Conservation (phyloP, 176 grass and related monocot genomes). For the Stipa capillata region DNA sequence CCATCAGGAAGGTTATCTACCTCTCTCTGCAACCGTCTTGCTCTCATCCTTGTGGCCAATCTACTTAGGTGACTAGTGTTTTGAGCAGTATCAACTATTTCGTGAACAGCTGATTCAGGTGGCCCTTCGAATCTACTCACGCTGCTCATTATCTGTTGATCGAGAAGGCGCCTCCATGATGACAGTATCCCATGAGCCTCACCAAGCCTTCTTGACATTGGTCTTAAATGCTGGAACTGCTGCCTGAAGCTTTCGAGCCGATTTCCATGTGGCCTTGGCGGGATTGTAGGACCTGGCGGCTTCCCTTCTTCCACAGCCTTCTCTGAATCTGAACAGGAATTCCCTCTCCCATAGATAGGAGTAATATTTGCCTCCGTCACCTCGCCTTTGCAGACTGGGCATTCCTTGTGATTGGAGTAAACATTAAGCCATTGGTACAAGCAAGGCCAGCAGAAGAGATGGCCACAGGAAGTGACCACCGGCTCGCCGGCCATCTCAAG, state of each 20-base stretch:
- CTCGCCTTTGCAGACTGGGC: slow-evolving; percentile 96
- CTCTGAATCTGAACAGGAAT: slow-evolving; percentile 32
- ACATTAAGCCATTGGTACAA: slow-evolving; percentile 95
- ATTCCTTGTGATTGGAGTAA: slow-evolving; percentile 90
- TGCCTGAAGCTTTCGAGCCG: slow-evolving; percentile 93
- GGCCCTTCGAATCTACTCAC: slow-evolving; percentile 44
- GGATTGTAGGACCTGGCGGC: slow-evolving; percentile 39
- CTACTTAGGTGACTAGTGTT: slow-evolving; percentile 25
- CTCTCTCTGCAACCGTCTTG: slow-evolving; percentile 55
- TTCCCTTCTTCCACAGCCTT: slow-evolving; percentile 50
- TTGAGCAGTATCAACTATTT: slow-evolving; percentile 51
- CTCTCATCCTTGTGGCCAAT: slow-evolving; percentile 50
- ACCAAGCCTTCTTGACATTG: slow-evolving; percentile 83
- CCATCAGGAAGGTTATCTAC: slow-evolving; percentile 25
- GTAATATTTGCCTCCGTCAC: slow-evolving; percentile 75
- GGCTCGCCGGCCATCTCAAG: slow-evolving; percentile 88
- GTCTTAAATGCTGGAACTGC: slow-evolving; percentile 78
- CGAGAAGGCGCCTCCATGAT: slow-evolving; percentile 65
- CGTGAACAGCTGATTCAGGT: slow-evolving; percentile 42
- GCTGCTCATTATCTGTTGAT: slow-evolving; percentile 60
- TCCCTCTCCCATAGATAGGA: slow-evolving; percentile 91
- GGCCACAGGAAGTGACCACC: slow-evolving; percentile 92
- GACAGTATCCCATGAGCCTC: slow-evolving; percentile 75
- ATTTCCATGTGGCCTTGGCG: slow-evolving; percentile 78
- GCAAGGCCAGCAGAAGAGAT: slow-evolving; percentile 98